Percentiles rank a stretch among this genome's conserved stretches.
Conservation (phyloP, 768 basidiomycete genomes). For the Mycena epipterygia region DNA sequence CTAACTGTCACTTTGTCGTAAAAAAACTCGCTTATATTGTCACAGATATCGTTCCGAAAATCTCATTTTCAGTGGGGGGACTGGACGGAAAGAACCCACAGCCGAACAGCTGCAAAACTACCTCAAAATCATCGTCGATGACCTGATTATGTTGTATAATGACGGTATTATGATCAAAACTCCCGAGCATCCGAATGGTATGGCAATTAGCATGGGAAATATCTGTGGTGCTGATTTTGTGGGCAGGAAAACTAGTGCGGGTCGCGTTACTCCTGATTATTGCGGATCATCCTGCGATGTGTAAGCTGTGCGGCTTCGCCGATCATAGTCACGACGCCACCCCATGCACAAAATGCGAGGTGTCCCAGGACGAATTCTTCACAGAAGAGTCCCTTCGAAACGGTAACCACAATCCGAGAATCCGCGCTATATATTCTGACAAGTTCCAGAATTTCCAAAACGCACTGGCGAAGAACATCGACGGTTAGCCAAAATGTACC, state of each 20-base stretch:
- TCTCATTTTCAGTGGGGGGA: background rate
- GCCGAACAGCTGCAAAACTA: background rate
- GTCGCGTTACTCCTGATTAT: constrained; percentile 30
- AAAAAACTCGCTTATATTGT: too few species aligned
- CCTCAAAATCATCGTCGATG: background rate
- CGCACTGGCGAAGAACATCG: background rate
- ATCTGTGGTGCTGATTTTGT: background rate
- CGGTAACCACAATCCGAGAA: constrained; percentile 33
- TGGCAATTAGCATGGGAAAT: background rate
- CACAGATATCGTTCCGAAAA: constrained; percentile 5
- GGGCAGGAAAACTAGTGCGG: background rate
- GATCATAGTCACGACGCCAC: too few species aligned
- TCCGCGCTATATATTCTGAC: constrained; percentile 28
- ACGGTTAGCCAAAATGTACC: too few species aligned
- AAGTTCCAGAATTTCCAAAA: background rate
- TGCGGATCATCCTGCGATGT: constrained; percentile 40
- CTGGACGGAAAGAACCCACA: background rate
- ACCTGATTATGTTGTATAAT: background rate
- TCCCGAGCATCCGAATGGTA: background rate
- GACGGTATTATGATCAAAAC: background rate
- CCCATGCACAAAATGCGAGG: too few species aligned
- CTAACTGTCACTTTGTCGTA: too few species aligned
- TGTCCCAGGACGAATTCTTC: too few species aligned
- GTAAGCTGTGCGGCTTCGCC: too few species aligned
- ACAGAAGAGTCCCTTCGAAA: too few species aligned